A percentile compares a stretch with the other conserved stretches of the same genome.
Conservation (phyloP, 805 yeast species). For the Sugiyamaella boreocaroliniensis region DNA sequence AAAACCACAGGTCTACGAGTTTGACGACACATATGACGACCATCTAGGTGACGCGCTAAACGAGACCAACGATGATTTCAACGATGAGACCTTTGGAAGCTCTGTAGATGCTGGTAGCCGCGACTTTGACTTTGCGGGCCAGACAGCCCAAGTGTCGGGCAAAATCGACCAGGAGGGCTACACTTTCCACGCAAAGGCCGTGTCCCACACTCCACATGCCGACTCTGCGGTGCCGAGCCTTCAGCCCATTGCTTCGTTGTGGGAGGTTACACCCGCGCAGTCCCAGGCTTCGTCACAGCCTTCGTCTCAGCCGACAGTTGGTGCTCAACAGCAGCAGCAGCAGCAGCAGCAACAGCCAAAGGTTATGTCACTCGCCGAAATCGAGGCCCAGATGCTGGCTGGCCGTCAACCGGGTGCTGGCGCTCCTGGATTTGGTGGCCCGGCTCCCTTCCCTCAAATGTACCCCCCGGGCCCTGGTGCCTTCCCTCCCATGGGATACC, state of each 20-base stretch:
- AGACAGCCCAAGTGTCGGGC: constrained; percentile 27
- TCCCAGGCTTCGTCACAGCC: not conserved
- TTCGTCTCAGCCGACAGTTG: constrained; percentile 16
- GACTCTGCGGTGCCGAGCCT: constrained; percentile 30
- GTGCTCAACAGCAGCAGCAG: not conserved
- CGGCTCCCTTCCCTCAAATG: constrained; percentile 6
- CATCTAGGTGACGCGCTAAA: constrained; percentile 61
- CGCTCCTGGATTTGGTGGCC: constrained; percentile 23
- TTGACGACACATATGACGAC: constrained; percentile 76
- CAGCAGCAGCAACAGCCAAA: constrained; percentile 28
- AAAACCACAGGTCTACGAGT: constrained; percentile 44
- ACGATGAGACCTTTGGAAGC: constrained; percentile 73
- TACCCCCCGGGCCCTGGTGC: not conserved
- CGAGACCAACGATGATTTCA: constrained; percentile 71
- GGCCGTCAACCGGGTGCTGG: constrained; percentile 32
- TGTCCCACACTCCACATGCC: not conserved
- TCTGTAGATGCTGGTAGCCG: constrained; percentile 39
- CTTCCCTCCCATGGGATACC: constrained; percentile 3
- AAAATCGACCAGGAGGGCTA: constrained; percentile 24
- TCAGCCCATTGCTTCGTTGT: constrained; percentile 66
- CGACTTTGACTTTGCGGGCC: constrained; percentile 58
- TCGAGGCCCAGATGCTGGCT: constrained; percentile 68
- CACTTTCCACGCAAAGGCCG: constrained; percentile 36
- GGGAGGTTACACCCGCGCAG: constrained; percentile 40
- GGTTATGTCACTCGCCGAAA: constrained; percentile 69